phyloP scores from a whole-genome alignment of 345 rosid genomes.

The Triadica sebifera region DNA sequence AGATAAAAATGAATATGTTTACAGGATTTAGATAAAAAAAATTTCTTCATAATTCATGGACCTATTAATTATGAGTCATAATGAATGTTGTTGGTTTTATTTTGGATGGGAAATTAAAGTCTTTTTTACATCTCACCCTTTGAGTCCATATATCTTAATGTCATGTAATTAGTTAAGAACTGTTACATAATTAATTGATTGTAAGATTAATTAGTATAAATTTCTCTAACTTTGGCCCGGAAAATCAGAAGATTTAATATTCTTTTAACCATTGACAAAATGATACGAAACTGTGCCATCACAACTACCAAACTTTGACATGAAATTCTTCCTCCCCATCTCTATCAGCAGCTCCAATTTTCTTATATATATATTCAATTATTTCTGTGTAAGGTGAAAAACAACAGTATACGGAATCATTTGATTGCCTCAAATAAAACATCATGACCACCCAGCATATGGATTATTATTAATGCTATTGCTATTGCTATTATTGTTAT shows the following conservation, averaged over 20 bases:
- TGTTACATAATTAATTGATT: no score
- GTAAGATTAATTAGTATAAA: neutral
- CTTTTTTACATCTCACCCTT: neutral
- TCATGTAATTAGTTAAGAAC: no score
- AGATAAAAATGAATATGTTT: no score
- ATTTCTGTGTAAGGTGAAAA: neutral
- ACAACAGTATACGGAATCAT: neutral
- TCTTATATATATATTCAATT: neutral
- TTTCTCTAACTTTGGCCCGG: neutral
- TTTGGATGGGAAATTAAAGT: neutral
- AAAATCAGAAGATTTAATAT: neutral
- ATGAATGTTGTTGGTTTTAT: no score
- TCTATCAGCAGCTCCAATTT: no score
- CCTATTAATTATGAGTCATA: no score
- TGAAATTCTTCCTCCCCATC: neutral
- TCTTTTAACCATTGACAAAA: neutral
- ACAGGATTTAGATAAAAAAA: no score
- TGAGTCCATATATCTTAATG: no score
- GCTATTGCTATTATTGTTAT: no score
- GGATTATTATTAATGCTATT: neutral
- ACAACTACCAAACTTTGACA: conserved; percentile 4
- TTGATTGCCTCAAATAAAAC: no score
- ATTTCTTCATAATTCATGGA: no score
- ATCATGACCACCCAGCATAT: neutral
- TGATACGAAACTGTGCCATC: neutral